Base-by-base conservation (phyloP, 352 stramenopile species). In the Globisporangium solare region DNA sequence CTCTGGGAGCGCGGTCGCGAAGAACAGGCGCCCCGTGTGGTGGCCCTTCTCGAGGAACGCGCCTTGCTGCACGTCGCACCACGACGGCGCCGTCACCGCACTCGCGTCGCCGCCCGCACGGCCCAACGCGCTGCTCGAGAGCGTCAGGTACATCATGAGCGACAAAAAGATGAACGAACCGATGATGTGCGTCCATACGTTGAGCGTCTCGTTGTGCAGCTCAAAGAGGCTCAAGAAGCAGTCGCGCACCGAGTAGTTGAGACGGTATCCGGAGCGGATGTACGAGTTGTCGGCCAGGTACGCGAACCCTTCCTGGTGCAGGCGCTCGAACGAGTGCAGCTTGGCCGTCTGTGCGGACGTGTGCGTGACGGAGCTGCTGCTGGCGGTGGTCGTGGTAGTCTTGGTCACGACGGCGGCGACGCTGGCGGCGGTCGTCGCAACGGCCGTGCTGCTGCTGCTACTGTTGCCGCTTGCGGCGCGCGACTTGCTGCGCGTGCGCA, bases 201-300 rank as follows among this genome's bases (percentile, higher is more conserved):
- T 95, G 46, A 91, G 73, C 51, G 86, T 95, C 63, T 95, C 86
- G 58, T 95, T 95, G 71, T 95, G 86, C 58, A 94, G 70, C 70
- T 93, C 76, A 54, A 95, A 92, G 60, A 95, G 70, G 52, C 79
- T 92, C 31, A 76, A 43, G 53, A 92, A 76, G 56, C 86, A 95
- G 63, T 92, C 79, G 39, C 67, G 70, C 20, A 76, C 67, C 35
- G 79, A 87, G 79, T 95, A 95, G 71, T 92, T 76, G 27, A 95
- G 70, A 0, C 86, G 83, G 57, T 95, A 95, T 24, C 83, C 81
- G 45, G 79, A 88, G 52, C 75, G 81, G 63, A 95, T 92, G 80
- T 94, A 94, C 68, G 80, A 88, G 64, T 90, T 92, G 71, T 93
- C 79, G 10, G 79, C 83, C 52, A 94, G 66, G 60, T 89, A 95